phyloP scores from a whole-genome alignment of 768 basidiomycete genomes.

The Xerocomellus chrysenteron region DNA sequence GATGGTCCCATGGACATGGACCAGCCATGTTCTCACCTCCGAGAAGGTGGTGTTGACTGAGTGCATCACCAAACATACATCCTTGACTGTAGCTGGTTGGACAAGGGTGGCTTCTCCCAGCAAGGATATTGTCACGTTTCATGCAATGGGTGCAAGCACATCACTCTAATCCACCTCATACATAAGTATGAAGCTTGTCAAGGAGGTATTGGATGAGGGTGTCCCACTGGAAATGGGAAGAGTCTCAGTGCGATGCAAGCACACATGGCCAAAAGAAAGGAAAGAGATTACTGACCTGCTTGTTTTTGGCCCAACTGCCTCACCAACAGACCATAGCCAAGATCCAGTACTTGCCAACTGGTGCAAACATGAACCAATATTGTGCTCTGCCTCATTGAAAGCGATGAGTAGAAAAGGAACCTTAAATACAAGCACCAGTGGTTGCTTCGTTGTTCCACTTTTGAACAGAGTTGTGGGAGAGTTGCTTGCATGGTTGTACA shows the following conservation, averaged over 20 bases:
- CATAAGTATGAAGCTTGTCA: neutral
- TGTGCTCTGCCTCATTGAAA: neutral
- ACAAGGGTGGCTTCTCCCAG: neutral
- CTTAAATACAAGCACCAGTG: neutral
- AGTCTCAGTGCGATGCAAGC: no score
- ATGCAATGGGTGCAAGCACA: neutral
- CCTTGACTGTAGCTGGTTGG: neutral
- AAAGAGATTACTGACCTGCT: constrained; percentile 25
- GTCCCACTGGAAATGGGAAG: neutral
- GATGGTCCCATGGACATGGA: no score
- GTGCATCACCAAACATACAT: neutral
- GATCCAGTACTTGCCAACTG: constrained; percentile 35
- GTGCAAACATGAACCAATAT: constrained; percentile 41
- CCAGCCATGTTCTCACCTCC: no score
- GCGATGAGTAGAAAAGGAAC: neutral
- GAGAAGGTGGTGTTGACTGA: no score
- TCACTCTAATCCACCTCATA: neutral
- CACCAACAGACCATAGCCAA: constrained; percentile 35
- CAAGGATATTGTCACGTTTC: no score
- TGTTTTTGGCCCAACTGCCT: constrained; percentile 42
- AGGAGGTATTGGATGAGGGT: neutral
- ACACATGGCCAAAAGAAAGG: no score
- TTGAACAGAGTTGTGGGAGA: neutral
- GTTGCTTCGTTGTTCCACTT: neutral
- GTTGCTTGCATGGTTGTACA: neutral